Percentiles rank a stretch among this genome's conserved stretches.
Evolutionary conservation across 2,329 filamentous ascomycete species (phyloP).

Genomic region (Aspergillus brasiliensis): DNA sequence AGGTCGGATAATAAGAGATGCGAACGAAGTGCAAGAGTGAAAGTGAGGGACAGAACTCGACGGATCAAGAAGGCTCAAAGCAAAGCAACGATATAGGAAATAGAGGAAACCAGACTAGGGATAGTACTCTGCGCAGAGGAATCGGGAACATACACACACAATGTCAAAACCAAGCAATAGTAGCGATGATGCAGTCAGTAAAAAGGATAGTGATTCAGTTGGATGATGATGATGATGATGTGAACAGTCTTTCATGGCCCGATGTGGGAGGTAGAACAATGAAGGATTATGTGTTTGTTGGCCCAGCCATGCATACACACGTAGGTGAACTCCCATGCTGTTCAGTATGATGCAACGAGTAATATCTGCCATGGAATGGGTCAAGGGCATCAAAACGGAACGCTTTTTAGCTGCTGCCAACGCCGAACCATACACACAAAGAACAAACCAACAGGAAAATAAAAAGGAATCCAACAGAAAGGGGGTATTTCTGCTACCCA

Average conservation of each 20-base stretch:
- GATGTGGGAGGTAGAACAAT: background rate
- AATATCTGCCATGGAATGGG: background rate
- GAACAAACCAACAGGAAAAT: conserved; percentile 3
- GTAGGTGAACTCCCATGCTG: background rate
- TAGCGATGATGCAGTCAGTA: background rate
- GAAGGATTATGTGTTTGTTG: background rate
- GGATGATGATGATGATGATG: background rate
- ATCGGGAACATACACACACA: too few relatives aligned
- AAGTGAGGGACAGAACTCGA: background rate
- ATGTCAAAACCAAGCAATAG: background rate
- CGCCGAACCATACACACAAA: conserved; percentile 3
- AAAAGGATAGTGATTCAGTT: background rate
- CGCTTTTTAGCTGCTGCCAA: conserved; percentile 12
- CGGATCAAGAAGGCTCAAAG: background rate
- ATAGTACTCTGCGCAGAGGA: conserved; percentile 7
- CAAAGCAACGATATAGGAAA: background rate
- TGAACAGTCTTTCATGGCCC: conserved; percentile 1
- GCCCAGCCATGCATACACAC: conserved; percentile 9
- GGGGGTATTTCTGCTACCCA: conserved; percentile 8
- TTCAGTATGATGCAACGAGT: conserved; percentile 6
- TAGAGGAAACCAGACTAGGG: background rate
- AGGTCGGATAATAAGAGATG: background rate
- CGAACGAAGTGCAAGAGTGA: background rate
- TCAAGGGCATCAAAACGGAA: background rate
- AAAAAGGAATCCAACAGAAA: conserved; percentile 4